Evolutionary conservation across 441 rosid species (phyloP), one percentile per base, ranked within the genome.

Genomic region (Corymbia calophylla): DNA sequence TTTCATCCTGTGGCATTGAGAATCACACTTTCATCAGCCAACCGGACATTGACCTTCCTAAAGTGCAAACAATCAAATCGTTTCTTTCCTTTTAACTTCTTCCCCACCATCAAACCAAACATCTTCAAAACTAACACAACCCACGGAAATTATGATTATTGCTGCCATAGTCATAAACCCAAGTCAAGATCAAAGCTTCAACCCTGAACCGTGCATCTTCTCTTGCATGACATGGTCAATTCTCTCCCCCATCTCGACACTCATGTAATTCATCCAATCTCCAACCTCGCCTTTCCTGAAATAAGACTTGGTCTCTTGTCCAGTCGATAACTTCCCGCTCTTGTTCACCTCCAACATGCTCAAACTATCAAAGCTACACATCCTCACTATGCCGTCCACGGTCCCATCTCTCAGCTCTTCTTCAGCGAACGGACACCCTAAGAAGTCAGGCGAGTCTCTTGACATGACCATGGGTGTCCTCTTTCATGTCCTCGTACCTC

Each of bases 341-440:
- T 89, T 92, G 88, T 92, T 92, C 88, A 90, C 94, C 64, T 90
- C 93, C 90, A 92, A 60, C n/a, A 44, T 81, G 64, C 89, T 93
- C 82, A 93, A 31, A 21, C 86, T 91, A 35, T 86, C 89, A 6
- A 93, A 92, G 62, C 94, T 91, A 54, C 92, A 93, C 15, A 88
- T 7, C 53, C 31, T 89, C 18, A 88, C 62, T 31, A 92, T 91
- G 29, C 86, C 90, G 53, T 90, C 89, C 19, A 89, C 70, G 14
- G 87, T 88, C 29, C 92, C 93, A 44, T 39, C 53, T 19, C 66
- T 66, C 53, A 88, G 92, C 88, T 91, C 92, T 60, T 90, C 81
- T 5, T 31, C 35, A 1, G 90, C 14, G 55, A 93, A 90, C 12
- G 92, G 93, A 86, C 85, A 89, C 16, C 93, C 93, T 29, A 89